Conservation (phyloP, 108 stramenopile species). For the Mediolabrus comicus region DNA sequence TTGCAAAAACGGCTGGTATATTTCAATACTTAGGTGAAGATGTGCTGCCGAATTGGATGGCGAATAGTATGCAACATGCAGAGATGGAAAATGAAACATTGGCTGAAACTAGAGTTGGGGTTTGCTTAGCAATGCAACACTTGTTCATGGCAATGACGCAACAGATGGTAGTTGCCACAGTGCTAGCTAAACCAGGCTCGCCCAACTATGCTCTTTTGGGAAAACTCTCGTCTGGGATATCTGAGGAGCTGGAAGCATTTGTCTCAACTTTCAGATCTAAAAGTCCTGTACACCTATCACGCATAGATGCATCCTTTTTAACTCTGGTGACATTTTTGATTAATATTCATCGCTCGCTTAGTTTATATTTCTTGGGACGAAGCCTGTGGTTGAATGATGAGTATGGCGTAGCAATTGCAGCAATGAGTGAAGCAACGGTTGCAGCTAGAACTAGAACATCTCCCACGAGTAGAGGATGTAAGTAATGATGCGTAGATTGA, state of each 20-base stretch:
- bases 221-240: constrained; percentile 74
- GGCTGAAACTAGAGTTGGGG: constrained; percentile 65
- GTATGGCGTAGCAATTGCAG: constrained; percentile 82
- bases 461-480: constrained; percentile 33
- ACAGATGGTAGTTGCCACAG: constrained; percentile 90
- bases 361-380: constrained; percentile 76
- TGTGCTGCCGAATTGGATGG: constrained; percentile 81
- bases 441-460: constrained; percentile 48
- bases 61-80: constrained; percentile 62
- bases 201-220: constrained; percentile 82
- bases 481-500: no score
- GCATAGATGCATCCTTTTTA: constrained; percentile 77
- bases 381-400: constrained; percentile 67
- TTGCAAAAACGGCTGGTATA: constrained; percentile 75
- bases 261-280: constrained; percentile 62
- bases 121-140: constrained; percentile 61
- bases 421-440: constrained; percentile 71
- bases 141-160: constrained; percentile 84
- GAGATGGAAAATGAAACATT: constrained; percentile 60
- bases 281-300: constrained; percentile 57
- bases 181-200: constrained; percentile 74
- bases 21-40: constrained; percentile 69
- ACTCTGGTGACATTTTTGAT: constrained; percentile 77
- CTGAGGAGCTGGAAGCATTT: constrained; percentile 72
- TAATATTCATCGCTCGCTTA: constrained; percentile 63